phyloP scores from a whole-genome alignment of 192 early-diverging fungal genomes.

The Coemansia sp. region DNA sequence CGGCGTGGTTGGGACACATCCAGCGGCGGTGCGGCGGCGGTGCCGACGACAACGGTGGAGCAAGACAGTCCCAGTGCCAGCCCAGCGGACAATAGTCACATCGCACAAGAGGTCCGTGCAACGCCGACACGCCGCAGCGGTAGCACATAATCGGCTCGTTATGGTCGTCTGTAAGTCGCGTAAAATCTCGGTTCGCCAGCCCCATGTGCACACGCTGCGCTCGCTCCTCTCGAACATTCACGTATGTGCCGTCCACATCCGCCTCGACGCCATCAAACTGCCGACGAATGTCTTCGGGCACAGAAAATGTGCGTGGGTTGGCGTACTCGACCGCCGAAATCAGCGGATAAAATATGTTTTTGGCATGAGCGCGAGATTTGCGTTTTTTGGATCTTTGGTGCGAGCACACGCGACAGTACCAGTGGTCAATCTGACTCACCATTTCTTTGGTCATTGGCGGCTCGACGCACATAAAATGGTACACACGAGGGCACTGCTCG shows the following conservation, averaged over 20 bases:
- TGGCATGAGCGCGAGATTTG: slow-evolving; percentile 44
- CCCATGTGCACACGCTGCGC: slow-evolving; percentile 25
- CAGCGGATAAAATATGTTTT: slow-evolving; percentile 49
- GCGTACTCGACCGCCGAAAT: slow-evolving; percentile 31
- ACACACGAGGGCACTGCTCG: slow-evolving; percentile 49
- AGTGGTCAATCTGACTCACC: slow-evolving; percentile 38
- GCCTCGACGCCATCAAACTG: slow-evolving; percentile 49
- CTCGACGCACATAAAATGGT: slow-evolving; percentile 49
- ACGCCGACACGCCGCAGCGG: slow-evolving; percentile 42
- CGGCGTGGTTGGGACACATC: slow-evolving; percentile 56
- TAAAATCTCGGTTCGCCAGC: slow-evolving; percentile 34
- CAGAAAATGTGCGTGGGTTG: slow-evolving; percentile 43
- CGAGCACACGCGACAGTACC: slow-evolving; percentile 47
- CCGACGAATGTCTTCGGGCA: slow-evolving; percentile 52
- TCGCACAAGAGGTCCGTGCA: slow-evolving; percentile 38
- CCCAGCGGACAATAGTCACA: slow-evolving; percentile 53
- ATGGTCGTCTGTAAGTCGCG: slow-evolving; percentile 44
- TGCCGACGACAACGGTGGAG: slow-evolving; percentile 44
- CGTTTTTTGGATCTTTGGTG: slow-evolving; percentile 27
- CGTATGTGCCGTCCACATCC: slow-evolving; percentile 36
- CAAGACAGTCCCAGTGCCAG: slow-evolving; percentile 57
- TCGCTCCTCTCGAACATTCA: slow-evolving; percentile 40
- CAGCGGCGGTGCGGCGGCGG: slow-evolving; percentile 42
- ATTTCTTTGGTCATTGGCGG: slow-evolving; percentile 44
- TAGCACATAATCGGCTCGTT: slow-evolving; percentile 46